phyloP scores from a whole-genome alignment of 2,329 filamentous ascomycete genomes.

The Neoscytalidium dimidiatum region DNA sequence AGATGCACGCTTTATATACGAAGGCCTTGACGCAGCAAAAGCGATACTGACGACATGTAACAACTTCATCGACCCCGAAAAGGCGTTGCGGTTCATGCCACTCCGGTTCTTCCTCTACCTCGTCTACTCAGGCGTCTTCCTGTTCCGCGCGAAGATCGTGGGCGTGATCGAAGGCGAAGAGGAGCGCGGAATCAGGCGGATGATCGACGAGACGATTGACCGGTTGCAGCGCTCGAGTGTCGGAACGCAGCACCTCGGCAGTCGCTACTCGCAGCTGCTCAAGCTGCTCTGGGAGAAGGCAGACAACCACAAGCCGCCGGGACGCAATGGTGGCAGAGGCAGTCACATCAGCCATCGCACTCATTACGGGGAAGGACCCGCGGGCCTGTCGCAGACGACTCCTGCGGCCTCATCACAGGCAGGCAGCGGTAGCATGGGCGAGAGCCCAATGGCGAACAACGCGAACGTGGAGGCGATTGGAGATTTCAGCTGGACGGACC shows the following conservation, averaged over 20 bases:
- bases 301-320: constrained; percentile 11
- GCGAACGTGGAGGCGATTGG: constrained; percentile 50
- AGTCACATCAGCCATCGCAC: neutral
- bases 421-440: constrained; percentile 19
- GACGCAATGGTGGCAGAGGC: constrained; percentile 3
- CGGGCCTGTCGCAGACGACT: constrained; percentile 28
- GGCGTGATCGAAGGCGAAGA: constrained; percentile 51
- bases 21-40: constrained; percentile 52
- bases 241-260: constrained; percentile 49
- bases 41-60: constrained; percentile 52
- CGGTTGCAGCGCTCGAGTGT: constrained; percentile 45
- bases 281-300: constrained; percentile 53
- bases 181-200: constrained; percentile 47
- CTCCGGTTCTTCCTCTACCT: constrained; percentile 52
- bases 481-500: constrained; percentile 53
- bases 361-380: constrained; percentile 21
- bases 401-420: constrained; percentile 25
- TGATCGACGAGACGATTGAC: constrained; percentile 49
- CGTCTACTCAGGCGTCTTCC: constrained; percentile 51
- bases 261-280: constrained; percentile 49
- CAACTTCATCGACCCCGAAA: constrained; percentile 52
- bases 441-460: constrained; percentile 17
- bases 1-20: constrained; percentile 53
- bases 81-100: constrained; percentile 50
- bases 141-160: constrained; percentile 50